Evolutionary conservation across 2,329 filamentous ascomycete species (phyloP), one percentile per base, ranked within the genome.

Genomic region (Cytospora piceae): DNA sequence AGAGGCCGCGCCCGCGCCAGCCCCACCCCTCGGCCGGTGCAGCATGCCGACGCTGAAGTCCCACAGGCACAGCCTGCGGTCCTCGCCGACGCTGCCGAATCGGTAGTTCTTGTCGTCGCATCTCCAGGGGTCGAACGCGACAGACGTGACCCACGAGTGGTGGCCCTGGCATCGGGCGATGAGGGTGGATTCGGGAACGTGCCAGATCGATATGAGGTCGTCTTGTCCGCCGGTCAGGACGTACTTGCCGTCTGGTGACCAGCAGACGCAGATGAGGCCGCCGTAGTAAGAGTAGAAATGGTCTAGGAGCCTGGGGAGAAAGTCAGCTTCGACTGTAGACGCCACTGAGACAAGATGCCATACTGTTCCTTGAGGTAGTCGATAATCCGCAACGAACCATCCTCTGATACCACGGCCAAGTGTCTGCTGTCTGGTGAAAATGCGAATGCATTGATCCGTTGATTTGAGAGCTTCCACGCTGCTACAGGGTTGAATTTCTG

Each of bases 11-110:
- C 57, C 57, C 20, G 63, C 63, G 20, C 39, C 66, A 0, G 27
- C 54, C 17, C 60, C 66, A 5, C 63, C 90, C 79, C 94, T 94
- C 24, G 95, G 94, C 67, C 94, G 86, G 77, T 96, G 92, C 72
- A 99, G 83, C 94, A 98, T 98, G 71, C 93, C 93, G 52, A 97
- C 93, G 70, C 90, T 97, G 76, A 99, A 99, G 80, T 99, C 95
- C 95, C 95, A 99, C 15, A 99, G 81, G 66, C 97, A 87, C 22
- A 99, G 81, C 65, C 93, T 85, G 72, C 94, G 92, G 75, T 99
- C 95, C 75, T 98, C 94, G 17, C 94, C 95, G 0, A 99, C 94
- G 72, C 93, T 97, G 34, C 95, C 95, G 73, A 99, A 97, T 1
- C 95, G 87, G 78, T 99, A 99, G 72, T 93, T 98, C 71, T 91